Evolutionary conservation across 106 monocot species (phyloP), one percentile per base, ranked within the genome.

Genomic region (Dioscorea zingiberensis): DNA sequence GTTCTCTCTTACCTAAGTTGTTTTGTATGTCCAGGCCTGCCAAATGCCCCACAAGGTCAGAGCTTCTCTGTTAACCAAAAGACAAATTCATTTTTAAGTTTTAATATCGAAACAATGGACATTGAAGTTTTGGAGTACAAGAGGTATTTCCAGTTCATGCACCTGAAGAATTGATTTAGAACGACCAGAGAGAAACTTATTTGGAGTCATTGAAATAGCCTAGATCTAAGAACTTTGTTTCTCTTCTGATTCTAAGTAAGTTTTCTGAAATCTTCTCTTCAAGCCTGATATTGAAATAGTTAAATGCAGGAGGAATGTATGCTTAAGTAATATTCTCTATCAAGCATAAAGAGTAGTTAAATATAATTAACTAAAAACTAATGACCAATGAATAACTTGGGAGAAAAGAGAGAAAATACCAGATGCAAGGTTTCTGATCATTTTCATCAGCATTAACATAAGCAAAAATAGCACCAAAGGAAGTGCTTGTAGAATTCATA

Each of bases 211-310:
- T 25, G 94, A 88, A 7, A 95, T 70, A 71, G 92, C 83, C 69
- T 98, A 85, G 92, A 60, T n/a, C 92, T 89, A 25, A 98, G 73
- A 25, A 98, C 98, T 74, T 98, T 77, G 69, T 89, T 98, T n/a
- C n/a, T n/a, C n/a, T 80, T 98, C 98, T 27, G 98, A 98, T 68
- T 98, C 98, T 32, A 89, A 65, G 67, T n/a, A n/a, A n/a, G n/a
- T n/a, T n/a, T n/a, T 93, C 92, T 67, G 88, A 27, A 23, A 86
- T 25, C 80, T 89, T 98, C 73, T 93, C 92, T 49, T 98, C 89
- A 71, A 98, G 73, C 74, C 98, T 98, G 61, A 58, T 66, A 47
- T 21, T 46, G 53, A 72, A 76, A 60, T 58, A 69, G 44, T 38
- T 6, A 38, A 38, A 38, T 8, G 4, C 38, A 38, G 38, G 0